Evolutionary conservation across 805 yeast species (phyloP).

Genomic region (Isabelozyma gotoi): DNA sequence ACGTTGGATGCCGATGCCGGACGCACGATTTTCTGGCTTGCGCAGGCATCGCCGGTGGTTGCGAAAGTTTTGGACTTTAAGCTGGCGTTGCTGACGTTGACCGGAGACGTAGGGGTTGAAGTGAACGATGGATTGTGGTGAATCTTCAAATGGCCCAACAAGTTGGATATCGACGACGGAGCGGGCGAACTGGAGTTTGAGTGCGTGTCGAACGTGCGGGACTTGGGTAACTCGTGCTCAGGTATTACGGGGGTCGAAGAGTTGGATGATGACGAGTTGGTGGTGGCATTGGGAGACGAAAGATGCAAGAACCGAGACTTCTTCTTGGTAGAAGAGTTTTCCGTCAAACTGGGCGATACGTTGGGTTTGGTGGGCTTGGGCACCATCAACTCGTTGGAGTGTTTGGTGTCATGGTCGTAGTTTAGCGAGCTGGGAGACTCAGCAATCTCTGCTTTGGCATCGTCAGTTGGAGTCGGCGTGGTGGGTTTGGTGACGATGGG

Average conservation of each 20-base stretch:
- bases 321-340: background rate
- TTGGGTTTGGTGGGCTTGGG: background rate
- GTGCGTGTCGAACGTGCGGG: background rate
- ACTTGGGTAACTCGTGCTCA: background rate
- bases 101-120: background rate
- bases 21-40: background rate
- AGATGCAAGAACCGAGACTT: conserved; percentile 7
- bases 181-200: background rate
- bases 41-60: background rate
- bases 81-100: background rate
- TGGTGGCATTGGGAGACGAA: background rate
- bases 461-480: background rate
- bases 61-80: background rate
- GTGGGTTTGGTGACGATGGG: background rate
- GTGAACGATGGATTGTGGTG: background rate
- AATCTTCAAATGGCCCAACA: conserved; percentile 1
- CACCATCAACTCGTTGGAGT: background rate
- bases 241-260: background rate
- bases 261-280: background rate
- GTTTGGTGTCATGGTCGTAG: background rate
- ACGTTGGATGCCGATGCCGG: background rate
- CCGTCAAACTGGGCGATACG: background rate
- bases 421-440: conserved; percentile 1
- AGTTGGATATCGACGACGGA: conserved; percentile 1
- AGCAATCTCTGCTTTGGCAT: background rate